These are phyloP conservation scores for Xerocomus brunneocitrinus DNA, from an alignment of 768 basidiomycete species.

Conservation along the genomic window DNA sequence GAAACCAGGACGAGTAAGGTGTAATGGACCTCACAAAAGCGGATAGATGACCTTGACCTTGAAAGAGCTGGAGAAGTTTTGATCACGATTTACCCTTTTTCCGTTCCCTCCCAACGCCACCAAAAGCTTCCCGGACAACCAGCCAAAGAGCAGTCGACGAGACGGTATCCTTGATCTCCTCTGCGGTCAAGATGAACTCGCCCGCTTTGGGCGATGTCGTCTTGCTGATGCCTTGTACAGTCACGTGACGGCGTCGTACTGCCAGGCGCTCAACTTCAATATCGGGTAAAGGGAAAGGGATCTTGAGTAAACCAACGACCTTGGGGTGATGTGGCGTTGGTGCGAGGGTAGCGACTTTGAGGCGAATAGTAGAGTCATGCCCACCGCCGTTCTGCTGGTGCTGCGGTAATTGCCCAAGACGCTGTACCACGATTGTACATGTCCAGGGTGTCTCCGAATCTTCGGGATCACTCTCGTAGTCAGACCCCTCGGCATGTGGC, in stretches of 20 bases:
- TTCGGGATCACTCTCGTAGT: slow-evolving; percentile 88
- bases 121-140: slow-evolving; percentile 88
- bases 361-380: slow-evolving; percentile 21
- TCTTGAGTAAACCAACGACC: slow-evolving; percentile 85
- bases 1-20: slow-evolving; percentile 3
- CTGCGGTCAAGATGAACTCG: slow-evolving; percentile 64
- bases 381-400: slow-evolving; percentile 2
- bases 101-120: slow-evolving; percentile 76
- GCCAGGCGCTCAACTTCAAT: slow-evolving; percentile 63
- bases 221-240: slow-evolving; percentile 23
- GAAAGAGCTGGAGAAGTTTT: neutral
- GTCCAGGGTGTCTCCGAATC: slow-evolving; percentile 97
- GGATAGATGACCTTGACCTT: slow-evolving; percentile 13
- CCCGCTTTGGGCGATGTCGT: slow-evolving; percentile 20
- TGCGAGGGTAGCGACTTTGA: slow-evolving; percentile 80
- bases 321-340: slow-evolving; percentile 97
- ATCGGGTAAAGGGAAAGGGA: slow-evolving; percentile 85
- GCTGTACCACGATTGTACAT: slow-evolving; percentile 70
- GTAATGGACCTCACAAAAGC: slow-evolving; percentile 9
- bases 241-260: slow-evolving; percentile 46
- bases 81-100: slow-evolving; percentile 67
- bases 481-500: slow-evolving; percentile 43
- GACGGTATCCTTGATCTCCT: slow-evolving; percentile 91
- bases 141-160: slow-evolving; percentile 88
- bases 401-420: slow-evolving; percentile 26